phyloP scores from a whole-genome alignment of 1,284 basidiomycete species.

The Agroathelia rolfsii region DNA sequence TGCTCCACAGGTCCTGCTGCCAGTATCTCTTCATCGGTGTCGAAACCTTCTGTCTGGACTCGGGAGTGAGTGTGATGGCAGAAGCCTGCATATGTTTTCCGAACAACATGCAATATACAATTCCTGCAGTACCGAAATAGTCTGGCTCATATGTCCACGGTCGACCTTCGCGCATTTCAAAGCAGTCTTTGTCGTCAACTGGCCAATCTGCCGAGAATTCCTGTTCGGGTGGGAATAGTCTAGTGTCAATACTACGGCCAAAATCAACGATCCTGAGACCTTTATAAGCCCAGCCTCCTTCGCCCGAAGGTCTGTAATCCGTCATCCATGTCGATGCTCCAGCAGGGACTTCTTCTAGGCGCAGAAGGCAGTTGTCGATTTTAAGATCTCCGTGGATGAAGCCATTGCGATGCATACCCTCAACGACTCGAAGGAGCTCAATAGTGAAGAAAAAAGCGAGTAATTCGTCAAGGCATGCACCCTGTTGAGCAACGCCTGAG shows the following conservation, averaged over 20 bases:
- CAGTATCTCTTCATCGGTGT: constrained; percentile 90
- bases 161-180: constrained; percentile 74
- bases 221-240: constrained; percentile 70
- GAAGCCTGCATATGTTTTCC: constrained; percentile 86
- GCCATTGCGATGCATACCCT: constrained; percentile 71
- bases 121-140: constrained; percentile 89
- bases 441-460: constrained; percentile 93
- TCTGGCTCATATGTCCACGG: constrained; percentile 95
- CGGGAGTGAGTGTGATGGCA: constrained; percentile 31
- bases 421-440: constrained; percentile 79
- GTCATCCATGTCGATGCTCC: constrained; percentile 63
- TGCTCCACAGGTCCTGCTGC: constrained; percentile 83
- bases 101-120: constrained; percentile 93
- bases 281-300: constrained; percentile 78
- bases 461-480: constrained; percentile 86
- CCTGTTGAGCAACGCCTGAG: constrained; percentile 62
- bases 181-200: constrained; percentile 81
- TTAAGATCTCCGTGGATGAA: constrained; percentile 98
- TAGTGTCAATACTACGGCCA: constrained; percentile 85
- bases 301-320: constrained; percentile 68
- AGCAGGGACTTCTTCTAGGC: constrained; percentile 76
- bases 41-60: constrained; percentile 52
- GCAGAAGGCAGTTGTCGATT: constrained; percentile 95
- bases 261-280: constrained; percentile 95
- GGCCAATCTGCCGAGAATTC: constrained; percentile 85